A percentile compares a stretch with the other conserved stretches of the same genome.
These are phyloP conservation scores for Grifola frondosa DNA, from an alignment of 1,284 basidiomycete species.

Conservation along the genomic window DNA sequence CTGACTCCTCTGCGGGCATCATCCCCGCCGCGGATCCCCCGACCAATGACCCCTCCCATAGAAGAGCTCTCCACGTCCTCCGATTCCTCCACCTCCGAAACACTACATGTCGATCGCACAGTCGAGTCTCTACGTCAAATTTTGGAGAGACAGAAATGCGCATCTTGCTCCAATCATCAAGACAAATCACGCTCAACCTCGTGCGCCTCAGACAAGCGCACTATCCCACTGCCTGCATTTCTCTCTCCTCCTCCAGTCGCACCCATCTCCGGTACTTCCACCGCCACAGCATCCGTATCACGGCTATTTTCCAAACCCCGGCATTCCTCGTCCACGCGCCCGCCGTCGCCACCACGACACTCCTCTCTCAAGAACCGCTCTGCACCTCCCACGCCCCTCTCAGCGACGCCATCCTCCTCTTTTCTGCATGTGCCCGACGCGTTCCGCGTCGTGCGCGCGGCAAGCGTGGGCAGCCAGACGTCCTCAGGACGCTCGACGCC, in stretches of 20 bases:
- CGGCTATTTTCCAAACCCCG: slow-evolving; percentile 57
- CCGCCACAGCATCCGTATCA: slow-evolving; percentile 71
- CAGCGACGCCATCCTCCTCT: slow-evolving; percentile 32
- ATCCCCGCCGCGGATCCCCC: slow-evolving; percentile 21
- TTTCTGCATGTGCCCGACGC: slow-evolving; percentile 30
- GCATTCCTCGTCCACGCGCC: slow-evolving; percentile 34
- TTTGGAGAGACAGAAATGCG: slow-evolving; percentile 49
- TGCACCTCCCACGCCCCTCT: slow-evolving; percentile 28
- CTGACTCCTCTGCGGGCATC: slow-evolving; percentile 36
- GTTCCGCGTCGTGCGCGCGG: slow-evolving; percentile 25
- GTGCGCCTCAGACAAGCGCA: slow-evolving; percentile 30
- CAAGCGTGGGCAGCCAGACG: slow-evolving; percentile 18
- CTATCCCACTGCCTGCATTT: slow-evolving; percentile 35
- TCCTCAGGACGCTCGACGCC: slow-evolving; percentile 56
- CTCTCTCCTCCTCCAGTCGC: slow-evolving; percentile 44
- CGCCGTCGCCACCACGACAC: slow-evolving; percentile 33
- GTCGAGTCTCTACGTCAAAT: slow-evolving; percentile 68
- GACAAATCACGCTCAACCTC: slow-evolving; percentile 16
- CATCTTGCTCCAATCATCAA: slow-evolving; percentile 32
- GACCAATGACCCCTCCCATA: slow-evolving; percentile 52
- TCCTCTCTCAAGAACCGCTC: slow-evolving; percentile 54
- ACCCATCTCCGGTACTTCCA: slow-evolving; percentile 58
- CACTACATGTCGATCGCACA: slow-evolving; percentile 54
- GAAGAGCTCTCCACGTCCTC: slow-evolving; percentile 54
- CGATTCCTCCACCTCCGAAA: slow-evolving; percentile 40